Base-by-base conservation (phyloP, 2,329 filamentous ascomycete species). In the Zalaria obscura region DNA sequence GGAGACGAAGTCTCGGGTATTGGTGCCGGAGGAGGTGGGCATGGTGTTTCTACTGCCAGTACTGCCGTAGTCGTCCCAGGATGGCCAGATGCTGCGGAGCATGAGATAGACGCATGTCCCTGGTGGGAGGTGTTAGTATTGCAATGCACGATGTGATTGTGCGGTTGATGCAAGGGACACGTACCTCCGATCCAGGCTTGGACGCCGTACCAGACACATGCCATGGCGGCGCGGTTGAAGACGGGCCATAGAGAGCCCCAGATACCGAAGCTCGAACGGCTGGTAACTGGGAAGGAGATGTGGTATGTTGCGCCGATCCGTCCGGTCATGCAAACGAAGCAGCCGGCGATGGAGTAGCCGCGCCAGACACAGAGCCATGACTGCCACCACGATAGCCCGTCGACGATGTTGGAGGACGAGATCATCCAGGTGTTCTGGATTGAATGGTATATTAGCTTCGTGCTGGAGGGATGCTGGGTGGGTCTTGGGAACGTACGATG, bases 211-310 rank as follows among this genome's bases (percentile, higher is more conserved):
- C 85, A 93, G 46, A 93, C 76, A 50, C 83, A 87, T 2, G 83
- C 80, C 73, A 93, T 88, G 4, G 76, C 84, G 10, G 84, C 83
- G 36, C 87, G 76, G 56, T 94, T 93, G 50, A 94, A 79, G 1
- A 93, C 78, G 0, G 87, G 87, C 87, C 87, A 93, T 40, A 93
- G 63, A 27, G 78, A 79, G 1, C 88, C 88, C 83, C 84, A 94
- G 42, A 93, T 81, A 10, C 88, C 88, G 53, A 93, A 94, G 0
- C 80, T 85, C 0, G 83, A 70, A 42, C 88, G 71, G 49, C 72
- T 74, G 28, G 82, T 78, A 31, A 94, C 84, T 1, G 88, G 87
- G 57, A 94, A 94, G 1, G 83, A 82, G 49, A 94, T 84, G 58
- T 93, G 86, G 59, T 94, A 94, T 26, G 73, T 76, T 7, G 87